Evolutionary conservation across 306 rosid genomes (phyloP).

Genomic region (Fagus crenata): DNA sequence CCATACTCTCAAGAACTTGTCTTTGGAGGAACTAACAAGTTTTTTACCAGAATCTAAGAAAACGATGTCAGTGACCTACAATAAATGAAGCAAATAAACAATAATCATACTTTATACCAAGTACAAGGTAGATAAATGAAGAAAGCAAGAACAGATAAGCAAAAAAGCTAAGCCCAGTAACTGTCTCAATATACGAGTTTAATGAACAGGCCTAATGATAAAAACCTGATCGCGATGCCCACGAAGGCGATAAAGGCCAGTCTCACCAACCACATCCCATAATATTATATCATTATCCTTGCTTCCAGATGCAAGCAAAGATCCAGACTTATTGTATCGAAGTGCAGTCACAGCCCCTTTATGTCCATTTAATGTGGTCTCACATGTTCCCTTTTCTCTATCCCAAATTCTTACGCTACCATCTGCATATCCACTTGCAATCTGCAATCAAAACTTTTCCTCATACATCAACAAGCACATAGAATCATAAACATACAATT

Average conservation of each 20-base stretch:
- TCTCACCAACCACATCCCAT: slow-evolving; percentile 89
- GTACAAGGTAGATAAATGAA: background rate
- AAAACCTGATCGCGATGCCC: slow-evolving; percentile 93
- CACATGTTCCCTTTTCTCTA: slow-evolving; percentile 66
- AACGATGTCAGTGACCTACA: slow-evolving; percentile 85
- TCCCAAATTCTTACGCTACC: slow-evolving; percentile 91
- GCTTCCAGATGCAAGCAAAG: slow-evolving; percentile 89
- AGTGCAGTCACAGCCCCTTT: slow-evolving; percentile 85
- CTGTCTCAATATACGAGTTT: background rate
- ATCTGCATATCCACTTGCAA: slow-evolving; percentile 82
- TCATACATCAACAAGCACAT: background rate
- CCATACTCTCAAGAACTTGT: slow-evolving; percentile 94
- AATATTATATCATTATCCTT: slow-evolving; percentile 81
- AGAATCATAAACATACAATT: background rate
- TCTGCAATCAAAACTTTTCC: slow-evolving; percentile 42
- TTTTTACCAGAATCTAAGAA: slow-evolving; percentile 74
- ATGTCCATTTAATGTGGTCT: slow-evolving; percentile 88
- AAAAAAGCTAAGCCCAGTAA: slow-evolving; percentile 7
- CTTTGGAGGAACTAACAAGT: slow-evolving; percentile 87
- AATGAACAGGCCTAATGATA: background rate
- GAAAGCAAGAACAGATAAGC: background rate
- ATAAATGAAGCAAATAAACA: slow-evolving; percentile 24
- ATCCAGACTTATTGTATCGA: slow-evolving; percentile 66
- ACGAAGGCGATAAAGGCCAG: slow-evolving; percentile 84
- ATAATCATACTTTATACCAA: slow-evolving; percentile 1